These are phyloP conservation scores for Rubia yunnanensis DNA, from an alignment of 257 asterid genomes.

Conservation along the genomic window DNA sequence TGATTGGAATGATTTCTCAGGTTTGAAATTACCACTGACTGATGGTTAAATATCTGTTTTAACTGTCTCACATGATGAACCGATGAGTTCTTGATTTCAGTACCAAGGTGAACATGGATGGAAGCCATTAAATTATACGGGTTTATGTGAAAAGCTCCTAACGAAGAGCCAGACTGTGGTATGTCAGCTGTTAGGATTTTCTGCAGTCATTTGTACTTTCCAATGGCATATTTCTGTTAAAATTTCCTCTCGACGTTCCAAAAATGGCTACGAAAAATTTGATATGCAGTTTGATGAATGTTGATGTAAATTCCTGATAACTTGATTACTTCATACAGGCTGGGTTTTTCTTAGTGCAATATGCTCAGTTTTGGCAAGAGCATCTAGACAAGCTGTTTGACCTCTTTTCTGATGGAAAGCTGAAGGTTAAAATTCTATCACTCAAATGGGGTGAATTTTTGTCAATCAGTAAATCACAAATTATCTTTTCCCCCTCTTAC, in stretches of 20 bases:
- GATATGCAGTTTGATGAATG: too few relatives aligned
- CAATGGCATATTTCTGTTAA: neutral
- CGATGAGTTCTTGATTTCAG: conserved; percentile 33
- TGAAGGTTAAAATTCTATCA: conserved; percentile 46
- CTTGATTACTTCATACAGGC: conserved; percentile 41
- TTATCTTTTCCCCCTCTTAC: neutral
- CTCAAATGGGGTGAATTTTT: neutral
- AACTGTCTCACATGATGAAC: conserved; percentile 4
- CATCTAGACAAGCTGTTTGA: conserved; percentile 66
- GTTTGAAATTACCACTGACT: conserved; percentile 20
- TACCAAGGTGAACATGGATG: conserved; percentile 96
- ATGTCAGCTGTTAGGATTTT: conserved; percentile 18
- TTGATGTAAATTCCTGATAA: neutral
- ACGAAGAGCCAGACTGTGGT: conserved; percentile 96
- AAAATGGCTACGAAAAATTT: neutral
- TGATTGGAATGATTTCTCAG: conserved; percentile 96
- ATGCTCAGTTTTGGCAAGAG: conserved; percentile 75
- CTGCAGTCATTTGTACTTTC: neutral
- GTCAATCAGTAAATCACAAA: neutral
- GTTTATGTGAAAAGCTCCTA: conserved; percentile 80
- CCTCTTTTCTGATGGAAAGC: conserved; percentile 56
- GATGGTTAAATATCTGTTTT: neutral
- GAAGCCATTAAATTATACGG: conserved; percentile 73
- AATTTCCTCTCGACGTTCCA: neutral
- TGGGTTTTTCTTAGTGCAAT: conserved; percentile 85